Base-by-base conservation (phyloP, 768 basidiomycete species). In the Thelephora ganbajun region DNA sequence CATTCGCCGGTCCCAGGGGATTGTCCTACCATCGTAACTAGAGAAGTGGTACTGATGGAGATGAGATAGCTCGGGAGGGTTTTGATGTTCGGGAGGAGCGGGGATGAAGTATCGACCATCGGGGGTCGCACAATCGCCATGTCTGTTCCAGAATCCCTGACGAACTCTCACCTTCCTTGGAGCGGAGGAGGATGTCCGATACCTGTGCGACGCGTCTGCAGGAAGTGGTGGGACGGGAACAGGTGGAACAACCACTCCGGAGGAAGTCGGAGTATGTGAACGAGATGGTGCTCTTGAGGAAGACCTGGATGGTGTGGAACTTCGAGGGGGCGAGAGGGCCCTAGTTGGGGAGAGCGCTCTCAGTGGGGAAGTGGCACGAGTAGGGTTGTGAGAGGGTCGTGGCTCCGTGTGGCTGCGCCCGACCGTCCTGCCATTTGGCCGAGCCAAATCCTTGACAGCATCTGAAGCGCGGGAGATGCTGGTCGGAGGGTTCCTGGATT, bases 71-170 rank as follows among this genome's bases (percentile, higher is more conserved):
- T 87, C 84, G 0, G 57, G 51, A 1, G 84, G 84, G 54, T 77
- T 78, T n/a, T 71, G 69, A 42, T 61, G 59, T 6, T 68, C 61
- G 0, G 59, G 61, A 1, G 84, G 84, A 6, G 80, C 82, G 48
- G 79, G 84, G 26, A 87, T 82, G 52, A 84, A 66, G 54, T 65
- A 79, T 43, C 70, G 69, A 16, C 48, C 30, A 18, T 47, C 49
- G 13, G n/a, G 33, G 20, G 51, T 20, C 44, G 82, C 69, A 53
- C 83, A 75, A 57, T 87, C 84, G 0, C 84, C 84, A 1, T 83
- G 75, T n/a, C 71, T 57, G 53, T 87, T 87, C 84, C 84, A 87
- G 53, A 66, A 76, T 1, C 83, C 84, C 33, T 62, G 62, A 16
- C 82, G 78, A 49, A 68, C 64, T 50, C 26, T 30, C 26, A 30